Conservation (phyloP, 306 rosid species). For the Cajanus cajan region DNA sequence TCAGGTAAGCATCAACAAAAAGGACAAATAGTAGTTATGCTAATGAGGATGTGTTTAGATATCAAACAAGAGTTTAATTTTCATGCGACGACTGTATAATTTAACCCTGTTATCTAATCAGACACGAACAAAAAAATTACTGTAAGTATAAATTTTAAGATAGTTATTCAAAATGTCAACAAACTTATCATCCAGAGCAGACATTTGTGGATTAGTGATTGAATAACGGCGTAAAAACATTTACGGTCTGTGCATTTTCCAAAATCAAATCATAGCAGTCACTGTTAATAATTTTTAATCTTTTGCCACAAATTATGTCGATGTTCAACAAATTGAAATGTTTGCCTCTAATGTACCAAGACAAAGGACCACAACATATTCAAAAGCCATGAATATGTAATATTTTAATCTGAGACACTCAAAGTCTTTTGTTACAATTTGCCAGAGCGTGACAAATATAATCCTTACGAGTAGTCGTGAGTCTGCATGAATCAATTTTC, state of each 20-base stretch:
- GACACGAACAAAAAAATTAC: too few species aligned
- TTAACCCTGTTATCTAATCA: too few species aligned
- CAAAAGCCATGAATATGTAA: neutral
- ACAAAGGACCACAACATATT: neutral
- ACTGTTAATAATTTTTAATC: neutral
- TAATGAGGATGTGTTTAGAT: neutral
- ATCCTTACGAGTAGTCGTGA: neutral
- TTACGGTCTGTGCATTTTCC: too few species aligned
- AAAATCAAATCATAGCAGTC: neutral
- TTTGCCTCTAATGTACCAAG: neutral
- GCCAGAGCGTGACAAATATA: neutral
- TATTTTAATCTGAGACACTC: neutral
- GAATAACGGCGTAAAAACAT: too few species aligned
- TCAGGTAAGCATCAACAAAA: constrained; percentile 21
- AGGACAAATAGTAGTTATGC: neutral
- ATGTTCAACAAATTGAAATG: neutral
- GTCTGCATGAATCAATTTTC: neutral
- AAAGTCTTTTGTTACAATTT: neutral
- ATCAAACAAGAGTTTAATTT: neutral
- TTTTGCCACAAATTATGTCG: neutral
- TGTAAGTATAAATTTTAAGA: too few species aligned
- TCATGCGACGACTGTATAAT: too few species aligned
- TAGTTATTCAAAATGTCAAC: too few species aligned
- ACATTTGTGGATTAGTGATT: too few species aligned
- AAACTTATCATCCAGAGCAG: too few species aligned